A percentile compares a stretch with the other conserved stretches of the same genome.
phyloP scores from a whole-genome alignment of 2,329 filamentous ascomycete genomes.

The Fusarium drepaniforme region DNA sequence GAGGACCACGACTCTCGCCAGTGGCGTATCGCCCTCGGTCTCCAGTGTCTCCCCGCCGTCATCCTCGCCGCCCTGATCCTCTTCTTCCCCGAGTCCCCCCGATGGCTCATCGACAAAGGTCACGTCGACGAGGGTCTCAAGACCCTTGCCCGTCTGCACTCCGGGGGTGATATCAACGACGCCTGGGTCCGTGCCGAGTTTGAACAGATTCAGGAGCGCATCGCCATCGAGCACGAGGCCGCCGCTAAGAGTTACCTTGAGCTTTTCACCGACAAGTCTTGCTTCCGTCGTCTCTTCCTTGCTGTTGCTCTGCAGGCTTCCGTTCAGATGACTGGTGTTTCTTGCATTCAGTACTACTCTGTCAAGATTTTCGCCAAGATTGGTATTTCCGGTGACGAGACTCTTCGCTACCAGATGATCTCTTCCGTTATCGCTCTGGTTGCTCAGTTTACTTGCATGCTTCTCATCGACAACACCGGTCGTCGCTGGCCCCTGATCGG shows the following conservation, averaged over 20 bases:
- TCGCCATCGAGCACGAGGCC: slow-evolving; percentile 75
- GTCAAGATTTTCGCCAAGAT: slow-evolving; percentile 76
- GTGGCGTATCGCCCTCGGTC: slow-evolving; percentile 64
- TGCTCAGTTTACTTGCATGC: slow-evolving; percentile 76
- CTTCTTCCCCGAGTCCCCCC: slow-evolving; percentile 77
- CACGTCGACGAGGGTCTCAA: slow-evolving; percentile 72
- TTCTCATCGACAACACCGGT: slow-evolving; percentile 77
- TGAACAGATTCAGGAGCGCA: slow-evolving; percentile 75
- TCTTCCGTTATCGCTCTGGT: slow-evolving; percentile 78
- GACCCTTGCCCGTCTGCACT: slow-evolving; percentile 77
- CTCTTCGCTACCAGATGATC: slow-evolving; percentile 82
- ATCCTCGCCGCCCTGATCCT: slow-evolving; percentile 74
- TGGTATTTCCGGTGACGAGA: slow-evolving; percentile 73
- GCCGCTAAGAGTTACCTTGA: slow-evolving; percentile 78
- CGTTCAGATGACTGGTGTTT: slow-evolving; percentile 82
- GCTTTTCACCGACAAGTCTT: slow-evolving; percentile 71
- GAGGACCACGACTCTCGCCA: slow-evolving; percentile 44
- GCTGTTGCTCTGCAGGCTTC: slow-evolving; percentile 77
- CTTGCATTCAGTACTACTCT: slow-evolving; percentile 81
- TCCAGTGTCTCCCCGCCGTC: slow-evolving; percentile 78
- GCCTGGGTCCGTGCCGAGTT: slow-evolving; percentile 80
- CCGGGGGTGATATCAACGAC: slow-evolving; percentile 74
- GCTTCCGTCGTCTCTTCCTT: slow-evolving; percentile 79
- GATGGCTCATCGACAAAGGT: slow-evolving; percentile 82
- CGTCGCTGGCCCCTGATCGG: slow-evolving; percentile 78